Evolutionary conservation across 1,284 basidiomycete genomes (phyloP).

Genomic region (Trichosporon asahii): DNA sequence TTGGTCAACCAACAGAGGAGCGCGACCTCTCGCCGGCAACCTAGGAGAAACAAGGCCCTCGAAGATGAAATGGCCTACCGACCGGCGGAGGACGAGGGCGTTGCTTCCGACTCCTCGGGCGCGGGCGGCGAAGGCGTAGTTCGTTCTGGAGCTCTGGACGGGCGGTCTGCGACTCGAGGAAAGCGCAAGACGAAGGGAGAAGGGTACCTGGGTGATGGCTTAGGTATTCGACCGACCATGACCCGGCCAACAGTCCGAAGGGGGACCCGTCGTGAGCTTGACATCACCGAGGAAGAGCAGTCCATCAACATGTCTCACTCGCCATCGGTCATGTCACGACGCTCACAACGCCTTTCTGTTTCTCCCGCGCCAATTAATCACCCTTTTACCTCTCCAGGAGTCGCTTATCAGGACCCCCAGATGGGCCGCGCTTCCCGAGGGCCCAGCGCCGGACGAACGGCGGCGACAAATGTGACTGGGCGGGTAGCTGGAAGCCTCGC

Average conservation of each 20-base stretch:
- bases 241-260: conserved; percentile 10
- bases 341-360: not conserved
- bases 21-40: conserved; percentile 10
- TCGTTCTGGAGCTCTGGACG: conserved; percentile 33
- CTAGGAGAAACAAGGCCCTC: conserved; percentile 24
- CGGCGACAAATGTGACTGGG: not conserved
- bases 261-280: not conserved
- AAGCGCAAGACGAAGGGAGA: conserved; percentile 36
- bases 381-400: not conserved
- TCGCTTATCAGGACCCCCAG: not conserved
- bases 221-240: conserved; percentile 31
- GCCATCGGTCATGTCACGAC: not conserved
- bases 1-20: not conserved
- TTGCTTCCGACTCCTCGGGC: conserved; percentile 24
- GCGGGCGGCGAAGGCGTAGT: conserved; percentile 40
- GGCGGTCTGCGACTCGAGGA: conserved; percentile 36
- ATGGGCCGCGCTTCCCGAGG: not conserved
- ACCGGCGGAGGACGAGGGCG: conserved; percentile 28
- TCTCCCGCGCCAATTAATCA: not conserved
- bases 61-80: conserved; percentile 30
- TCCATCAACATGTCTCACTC: conserved; percentile 1
- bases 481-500: conserved; percentile 21
- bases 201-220: conserved; percentile 42
- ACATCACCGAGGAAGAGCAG: not conserved
- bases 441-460: not conserved